Conservation (phyloP, 2,329 filamentous ascomycete species). For the Cercospora berteroae region DNA sequence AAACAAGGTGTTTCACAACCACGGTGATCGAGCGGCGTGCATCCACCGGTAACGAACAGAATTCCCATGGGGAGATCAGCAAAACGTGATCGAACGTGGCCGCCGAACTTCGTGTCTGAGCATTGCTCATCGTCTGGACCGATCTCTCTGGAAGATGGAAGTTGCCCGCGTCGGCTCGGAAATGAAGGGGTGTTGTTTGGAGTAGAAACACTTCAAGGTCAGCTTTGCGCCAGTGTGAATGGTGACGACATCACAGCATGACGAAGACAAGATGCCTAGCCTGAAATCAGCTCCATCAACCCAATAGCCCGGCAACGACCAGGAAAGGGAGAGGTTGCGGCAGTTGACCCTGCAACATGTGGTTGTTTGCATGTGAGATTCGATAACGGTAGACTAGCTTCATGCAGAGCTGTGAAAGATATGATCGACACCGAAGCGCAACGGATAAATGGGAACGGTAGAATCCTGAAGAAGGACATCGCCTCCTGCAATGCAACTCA, state of each 20-base stretch:
- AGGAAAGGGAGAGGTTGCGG: background rate
- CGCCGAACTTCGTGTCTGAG: conserved; percentile 6
- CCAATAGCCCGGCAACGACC: background rate
- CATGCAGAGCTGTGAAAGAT: background rate
- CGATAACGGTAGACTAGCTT: conserved; percentile 3
- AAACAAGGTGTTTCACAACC: conserved; percentile 1
- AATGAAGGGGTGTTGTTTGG: background rate
- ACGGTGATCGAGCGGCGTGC: background rate
- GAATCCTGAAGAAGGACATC: conserved; percentile 1
- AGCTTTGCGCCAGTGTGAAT: background rate
- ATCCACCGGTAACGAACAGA: background rate
- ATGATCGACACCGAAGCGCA: background rate
- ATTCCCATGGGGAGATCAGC: background rate
- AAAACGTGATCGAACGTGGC: conserved; percentile 8
- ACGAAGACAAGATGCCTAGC: background rate
- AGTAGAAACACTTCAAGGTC: background rate
- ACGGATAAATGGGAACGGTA: background rate
- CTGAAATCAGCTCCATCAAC: background rate
- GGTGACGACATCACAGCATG: background rate
- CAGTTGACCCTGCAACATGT: conserved; percentile 2
- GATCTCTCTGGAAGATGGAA: background rate
- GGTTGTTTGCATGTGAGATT: conserved; percentile 1
- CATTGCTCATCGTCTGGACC: background rate
- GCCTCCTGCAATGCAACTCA: conserved; percentile 4
- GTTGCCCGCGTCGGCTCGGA: background rate